Evolutionary conservation across 441 rosid species (phyloP).

Genomic region (Mallotus repandus): DNA sequence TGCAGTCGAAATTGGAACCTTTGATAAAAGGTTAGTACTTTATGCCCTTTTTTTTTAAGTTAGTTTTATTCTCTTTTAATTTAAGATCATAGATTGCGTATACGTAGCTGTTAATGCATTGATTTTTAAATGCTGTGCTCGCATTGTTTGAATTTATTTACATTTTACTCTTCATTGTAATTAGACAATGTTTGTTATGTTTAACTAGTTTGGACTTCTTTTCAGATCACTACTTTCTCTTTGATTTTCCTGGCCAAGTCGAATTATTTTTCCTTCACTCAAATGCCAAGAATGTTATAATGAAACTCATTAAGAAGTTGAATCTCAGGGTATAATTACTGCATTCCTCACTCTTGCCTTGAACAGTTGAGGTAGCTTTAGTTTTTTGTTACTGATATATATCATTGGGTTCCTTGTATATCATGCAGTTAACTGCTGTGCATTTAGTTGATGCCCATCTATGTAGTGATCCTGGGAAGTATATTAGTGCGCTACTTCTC

Average conservation of each 20-base stretch:
- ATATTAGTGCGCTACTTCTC: conserved; percentile 74
- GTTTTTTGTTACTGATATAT: conserved; percentile 17
- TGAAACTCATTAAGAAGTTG: conserved; percentile 69
- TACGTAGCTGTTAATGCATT: no score
- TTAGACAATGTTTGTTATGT: not conserved
- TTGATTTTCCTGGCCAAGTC: conserved; percentile 97
- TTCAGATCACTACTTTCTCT: conserved; percentile 93
- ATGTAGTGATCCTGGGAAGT: conserved; percentile 81
- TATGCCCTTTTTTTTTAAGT: not conserved
- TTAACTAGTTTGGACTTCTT: conserved; percentile 18
- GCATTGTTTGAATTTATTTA: not conserved
- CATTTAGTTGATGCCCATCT: conserved; percentile 88
- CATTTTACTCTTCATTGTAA: not conserved
- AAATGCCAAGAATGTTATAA: conserved; percentile 69
- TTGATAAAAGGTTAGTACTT: conserved; percentile 63
- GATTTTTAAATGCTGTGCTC: not conserved
- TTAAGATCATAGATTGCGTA: not conserved
- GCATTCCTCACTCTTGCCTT: not conserved
- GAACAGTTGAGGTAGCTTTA: conserved; percentile 1
- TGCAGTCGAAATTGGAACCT: conserved; percentile 71
- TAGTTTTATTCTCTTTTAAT: not conserved
- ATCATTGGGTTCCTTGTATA: conserved; percentile 21
- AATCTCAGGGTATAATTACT: conserved; percentile 65
- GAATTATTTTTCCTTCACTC: conserved; percentile 84
- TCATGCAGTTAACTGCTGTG: conserved; percentile 76